phyloP scores from a whole-genome alignment of 1,139 yeast genomes.

The Blastobotrys raffinosifermentans region DNA sequence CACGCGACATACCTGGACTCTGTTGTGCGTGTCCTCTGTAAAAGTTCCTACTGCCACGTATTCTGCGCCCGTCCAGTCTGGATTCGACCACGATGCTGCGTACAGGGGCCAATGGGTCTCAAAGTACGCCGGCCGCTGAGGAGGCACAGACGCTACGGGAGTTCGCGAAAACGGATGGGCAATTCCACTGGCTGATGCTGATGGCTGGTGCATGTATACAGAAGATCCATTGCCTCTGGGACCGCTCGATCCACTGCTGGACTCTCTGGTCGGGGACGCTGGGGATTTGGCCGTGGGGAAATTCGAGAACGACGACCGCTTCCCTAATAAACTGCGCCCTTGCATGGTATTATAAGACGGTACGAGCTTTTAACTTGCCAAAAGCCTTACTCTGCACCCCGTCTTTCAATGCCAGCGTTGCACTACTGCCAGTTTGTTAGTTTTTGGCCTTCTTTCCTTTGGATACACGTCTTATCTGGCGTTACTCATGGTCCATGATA shows the following conservation, averaged over 20 bases:
- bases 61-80: conserved; percentile 39
- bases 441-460: no score
- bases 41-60: conserved; percentile 61
- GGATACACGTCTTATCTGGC: no score
- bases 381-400: no score
- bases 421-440: no score
- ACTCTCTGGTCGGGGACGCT: conserved; percentile 2
- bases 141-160: conserved; percentile 9
- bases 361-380: no score
- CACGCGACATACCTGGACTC: conserved; percentile 23
- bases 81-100: conserved; percentile 59
- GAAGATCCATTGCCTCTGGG: conserved; percentile 1
- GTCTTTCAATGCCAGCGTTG: no score
- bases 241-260: background rate
- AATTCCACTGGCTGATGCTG: conserved; percentile 12
- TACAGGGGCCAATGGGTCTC: conserved; percentile 59
- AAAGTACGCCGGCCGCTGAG: conserved; percentile 47
- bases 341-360: conserved; percentile 4
- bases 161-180: conserved; percentile 1
- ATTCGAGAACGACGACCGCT: conserved; percentile 24
- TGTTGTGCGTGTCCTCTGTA: conserved; percentile 61
- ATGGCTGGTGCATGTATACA: conserved; percentile 2
- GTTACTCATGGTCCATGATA: no score
- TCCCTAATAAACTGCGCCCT: conserved; percentile 19
- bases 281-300: conserved; percentile 15